Conservation (phyloP, 2,329 filamentous ascomycete species). For the Lithohypha guttulata region DNA sequence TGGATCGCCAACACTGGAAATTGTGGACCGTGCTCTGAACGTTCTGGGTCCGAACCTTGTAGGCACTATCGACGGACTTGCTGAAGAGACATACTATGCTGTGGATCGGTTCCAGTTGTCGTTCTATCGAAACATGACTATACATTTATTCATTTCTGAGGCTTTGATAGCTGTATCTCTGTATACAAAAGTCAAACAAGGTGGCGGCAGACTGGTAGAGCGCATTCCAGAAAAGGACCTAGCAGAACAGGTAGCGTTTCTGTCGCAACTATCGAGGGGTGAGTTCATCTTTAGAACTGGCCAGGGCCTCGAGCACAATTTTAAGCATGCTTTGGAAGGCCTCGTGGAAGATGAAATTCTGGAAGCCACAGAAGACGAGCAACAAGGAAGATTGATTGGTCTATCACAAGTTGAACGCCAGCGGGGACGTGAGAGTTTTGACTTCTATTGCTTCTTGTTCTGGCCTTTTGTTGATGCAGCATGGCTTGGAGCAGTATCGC, state of each 20-base stretch:
- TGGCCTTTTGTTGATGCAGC: constrained; percentile 96
- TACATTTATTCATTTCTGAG: constrained; percentile 92
- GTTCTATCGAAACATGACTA: constrained; percentile 99
- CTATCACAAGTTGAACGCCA: constrained; percentile 65
- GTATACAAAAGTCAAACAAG: constrained; percentile 83
- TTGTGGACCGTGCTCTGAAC: constrained; percentile 81
- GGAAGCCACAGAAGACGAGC: constrained; percentile 44
- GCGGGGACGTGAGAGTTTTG: constrained; percentile 82
- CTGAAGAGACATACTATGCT: constrained; percentile 86
- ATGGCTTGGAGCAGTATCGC: constrained; percentile 80
- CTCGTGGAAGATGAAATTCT: constrained; percentile 74
- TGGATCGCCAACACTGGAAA: constrained; percentile 62
- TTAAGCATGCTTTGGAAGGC: constrained; percentile 66
- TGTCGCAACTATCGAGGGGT: constrained; percentile 81
- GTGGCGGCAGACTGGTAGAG: constrained; percentile 73
- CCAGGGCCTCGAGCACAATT: constrained; percentile 64
- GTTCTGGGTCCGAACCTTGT: constrained; percentile 86
- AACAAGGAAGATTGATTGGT: constrained; percentile 55
- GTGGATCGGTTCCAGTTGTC: constrained; percentile 94
- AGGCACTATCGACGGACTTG: constrained; percentile 63
- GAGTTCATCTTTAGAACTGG: constrained; percentile 92
- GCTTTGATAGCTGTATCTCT: constrained; percentile 80
- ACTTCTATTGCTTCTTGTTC: constrained; percentile 97
- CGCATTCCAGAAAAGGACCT: constrained; percentile 66
- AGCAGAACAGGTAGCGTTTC: constrained; percentile 69